Evolutionary conservation across 140 eudicot genomes (phyloP).

Genomic region (Cichorium intybus): DNA sequence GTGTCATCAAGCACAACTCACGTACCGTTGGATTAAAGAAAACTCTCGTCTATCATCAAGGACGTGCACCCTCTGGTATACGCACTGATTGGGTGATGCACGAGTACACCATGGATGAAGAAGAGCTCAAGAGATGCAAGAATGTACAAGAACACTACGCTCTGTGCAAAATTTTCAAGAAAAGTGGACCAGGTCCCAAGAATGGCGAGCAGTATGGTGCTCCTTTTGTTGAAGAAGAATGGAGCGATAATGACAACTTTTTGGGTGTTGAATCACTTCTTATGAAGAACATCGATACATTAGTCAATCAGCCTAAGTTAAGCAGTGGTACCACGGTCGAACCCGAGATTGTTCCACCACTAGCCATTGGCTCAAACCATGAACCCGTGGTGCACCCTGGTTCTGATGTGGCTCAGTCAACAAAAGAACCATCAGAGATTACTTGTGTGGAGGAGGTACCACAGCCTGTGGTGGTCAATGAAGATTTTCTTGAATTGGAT

Average conservation of each 20-base stretch:
- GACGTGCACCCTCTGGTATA: constrained; percentile 76
- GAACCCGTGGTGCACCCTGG: constrained; percentile 14
- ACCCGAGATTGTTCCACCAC: constrained; percentile 23
- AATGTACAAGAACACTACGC: constrained; percentile 46
- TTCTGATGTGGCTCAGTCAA: constrained; percentile 39
- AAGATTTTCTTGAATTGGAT: constrained; percentile 67
- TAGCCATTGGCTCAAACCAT: constrained; percentile 8
- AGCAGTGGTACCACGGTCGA: background rate
- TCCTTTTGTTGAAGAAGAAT: constrained; percentile 77
- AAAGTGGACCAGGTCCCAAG: constrained; percentile 92
- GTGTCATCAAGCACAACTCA: constrained; percentile 49
- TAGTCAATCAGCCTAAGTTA: constrained; percentile 40
- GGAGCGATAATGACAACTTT: constrained; percentile 59
- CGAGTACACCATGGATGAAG: constrained; percentile 67
- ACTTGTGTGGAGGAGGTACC: constrained; percentile 13
- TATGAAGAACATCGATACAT: constrained; percentile 14
- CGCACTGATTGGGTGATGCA: constrained; percentile 97
- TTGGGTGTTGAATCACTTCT: constrained; percentile 17
- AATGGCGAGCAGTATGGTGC: constrained; percentile 95
- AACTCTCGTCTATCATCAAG: constrained; percentile 66
- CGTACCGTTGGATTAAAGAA: constrained; percentile 74
- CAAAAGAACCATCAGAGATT: constrained; percentile 43
- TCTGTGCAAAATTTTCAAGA: constrained; percentile 63
- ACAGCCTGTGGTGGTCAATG: constrained; percentile 25
- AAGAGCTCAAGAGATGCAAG: constrained; percentile 71